Evolutionary conservation across 73 alveolate genomes (phyloP).

Genomic region (Breviolum minutum): DNA sequence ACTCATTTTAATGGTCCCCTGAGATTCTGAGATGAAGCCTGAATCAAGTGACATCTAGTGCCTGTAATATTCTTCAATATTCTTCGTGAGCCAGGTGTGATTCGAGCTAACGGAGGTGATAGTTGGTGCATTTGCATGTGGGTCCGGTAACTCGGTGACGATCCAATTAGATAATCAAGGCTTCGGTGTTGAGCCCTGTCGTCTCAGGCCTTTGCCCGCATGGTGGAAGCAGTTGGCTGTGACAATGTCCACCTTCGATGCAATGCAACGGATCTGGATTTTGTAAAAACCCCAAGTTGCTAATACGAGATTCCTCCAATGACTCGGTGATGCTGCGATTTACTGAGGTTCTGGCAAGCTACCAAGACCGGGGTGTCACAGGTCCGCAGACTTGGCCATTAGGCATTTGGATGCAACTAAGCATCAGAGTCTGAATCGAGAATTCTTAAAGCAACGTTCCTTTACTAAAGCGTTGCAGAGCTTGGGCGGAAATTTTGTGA

Average conservation of each 20-base stretch:
- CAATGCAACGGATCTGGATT: slow-evolving; percentile 78
- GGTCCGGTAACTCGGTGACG: background rate
- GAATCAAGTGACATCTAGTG: no score
- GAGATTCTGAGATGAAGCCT: no score
- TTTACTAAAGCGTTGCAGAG: no score
- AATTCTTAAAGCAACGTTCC: no score
- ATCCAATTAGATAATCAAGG: no score
- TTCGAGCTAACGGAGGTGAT: slow-evolving; percentile 76
- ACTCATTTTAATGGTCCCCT: no score
- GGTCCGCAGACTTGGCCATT: background rate
- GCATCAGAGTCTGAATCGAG: no score
- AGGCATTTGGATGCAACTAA: no score
- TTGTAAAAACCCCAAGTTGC: background rate
- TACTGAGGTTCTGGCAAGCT: slow-evolving; percentile 68
- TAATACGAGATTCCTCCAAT: background rate
- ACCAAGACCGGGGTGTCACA: slow-evolving; percentile 87
- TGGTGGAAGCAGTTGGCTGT: slow-evolving; percentile 86
- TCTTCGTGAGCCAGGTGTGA: slow-evolving; percentile 18
- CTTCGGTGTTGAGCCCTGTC: background rate
- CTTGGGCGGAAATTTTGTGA: no score
- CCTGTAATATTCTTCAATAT: background rate
- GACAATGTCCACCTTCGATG: slow-evolving; percentile 88
- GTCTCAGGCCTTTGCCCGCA: slow-evolving; percentile 90
- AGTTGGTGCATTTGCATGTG: slow-evolving; percentile 94
- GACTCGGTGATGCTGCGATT: background rate